Conservation (phyloP, 345 rosid species). For the Eucalyptus microcorys region DNA sequence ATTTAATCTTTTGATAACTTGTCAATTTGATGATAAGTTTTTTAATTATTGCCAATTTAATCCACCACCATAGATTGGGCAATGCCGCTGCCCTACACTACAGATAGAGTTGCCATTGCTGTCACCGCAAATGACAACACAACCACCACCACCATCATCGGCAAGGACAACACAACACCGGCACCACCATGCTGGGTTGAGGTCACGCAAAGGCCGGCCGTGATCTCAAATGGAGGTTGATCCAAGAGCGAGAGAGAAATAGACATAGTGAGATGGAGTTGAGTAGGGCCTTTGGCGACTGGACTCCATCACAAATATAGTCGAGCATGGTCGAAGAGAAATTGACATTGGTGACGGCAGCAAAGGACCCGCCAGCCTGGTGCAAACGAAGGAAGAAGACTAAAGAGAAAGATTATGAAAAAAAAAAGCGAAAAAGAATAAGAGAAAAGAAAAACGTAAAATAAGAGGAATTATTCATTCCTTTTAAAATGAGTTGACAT, state of each 20-base stretch:
- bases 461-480: too few species aligned
- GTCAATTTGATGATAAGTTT: too few species aligned
- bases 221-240: neutral
- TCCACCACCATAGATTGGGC: neutral
- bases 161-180: neutral
- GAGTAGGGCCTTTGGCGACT: neutral
- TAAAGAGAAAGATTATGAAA: too few species aligned
- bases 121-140: neutral
- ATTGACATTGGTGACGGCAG: neutral
- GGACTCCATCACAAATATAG: neutral
- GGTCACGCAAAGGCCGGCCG: neutral
- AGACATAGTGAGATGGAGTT: neutral
- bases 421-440: neutral
- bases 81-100: neutral
- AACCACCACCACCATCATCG: neutral
- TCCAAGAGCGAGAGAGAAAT: neutral
- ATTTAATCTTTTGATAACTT: neutral
- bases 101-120: neutral
- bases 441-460: too few species aligned
- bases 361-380: neutral
- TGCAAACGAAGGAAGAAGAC: neutral
- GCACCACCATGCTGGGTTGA: neutral
- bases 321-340: neutral
- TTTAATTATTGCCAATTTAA: neutral
- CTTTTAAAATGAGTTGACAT: too few species aligned